Evolutionary conservation across 371 early-diverging fungal species (phyloP).

Genomic region (Circinella minor): DNA sequence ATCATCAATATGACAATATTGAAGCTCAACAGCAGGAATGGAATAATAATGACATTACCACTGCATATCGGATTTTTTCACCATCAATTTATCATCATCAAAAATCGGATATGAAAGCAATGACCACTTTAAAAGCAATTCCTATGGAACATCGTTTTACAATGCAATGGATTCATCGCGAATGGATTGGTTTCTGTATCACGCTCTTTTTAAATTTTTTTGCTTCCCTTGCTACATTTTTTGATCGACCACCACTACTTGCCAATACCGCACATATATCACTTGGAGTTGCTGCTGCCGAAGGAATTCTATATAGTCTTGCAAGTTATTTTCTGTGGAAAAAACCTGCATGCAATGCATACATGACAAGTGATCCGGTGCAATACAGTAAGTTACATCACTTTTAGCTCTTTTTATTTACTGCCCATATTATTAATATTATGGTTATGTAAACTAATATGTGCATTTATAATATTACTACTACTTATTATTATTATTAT

Average conservation of each 20-base stretch:
- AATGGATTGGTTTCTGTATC: neutral
- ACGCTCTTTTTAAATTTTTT: neutral
- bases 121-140: neutral
- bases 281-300: neutral
- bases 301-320: neutral
- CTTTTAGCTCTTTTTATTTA: too few species aligned
- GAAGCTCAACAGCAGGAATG: neutral
- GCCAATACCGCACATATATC: neutral
- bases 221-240: neutral
- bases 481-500: too few species aligned
- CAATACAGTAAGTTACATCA: neutral
- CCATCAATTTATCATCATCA: neutral
- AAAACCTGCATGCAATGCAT: neutral
- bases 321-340: neutral
- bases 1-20: neutral
- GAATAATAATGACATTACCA: too few species aligned
- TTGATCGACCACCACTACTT: neutral
- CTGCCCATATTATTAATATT: too few species aligned
- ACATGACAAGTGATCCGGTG: neutral
- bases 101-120: neutral
- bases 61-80: neutral
- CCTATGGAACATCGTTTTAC: neutral
- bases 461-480: too few species aligned
- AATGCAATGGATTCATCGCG: conserved; percentile 1
- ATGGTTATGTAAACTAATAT: too few species aligned